Conservation (phyloP, 2,329 filamentous ascomycete species). For the Cyclaneusma minus region DNA sequence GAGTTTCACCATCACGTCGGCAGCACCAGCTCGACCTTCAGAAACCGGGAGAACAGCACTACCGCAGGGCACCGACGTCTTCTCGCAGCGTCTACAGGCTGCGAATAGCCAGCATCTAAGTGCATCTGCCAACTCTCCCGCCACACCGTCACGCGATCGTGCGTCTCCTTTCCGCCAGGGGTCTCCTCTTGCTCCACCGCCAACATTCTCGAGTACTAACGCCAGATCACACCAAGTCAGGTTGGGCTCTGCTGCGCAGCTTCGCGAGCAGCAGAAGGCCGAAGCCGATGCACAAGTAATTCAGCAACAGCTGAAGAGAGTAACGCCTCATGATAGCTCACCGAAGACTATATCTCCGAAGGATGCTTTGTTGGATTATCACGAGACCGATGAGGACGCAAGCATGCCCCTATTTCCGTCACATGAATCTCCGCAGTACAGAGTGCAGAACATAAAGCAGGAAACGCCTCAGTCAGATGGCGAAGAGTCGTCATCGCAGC, state of each 20-base stretch:
- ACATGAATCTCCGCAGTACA: conserved; percentile 30
- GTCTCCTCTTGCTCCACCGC: conserved; percentile 42
- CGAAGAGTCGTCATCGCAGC: conserved; percentile 22
- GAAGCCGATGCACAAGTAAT: conserved; percentile 36
- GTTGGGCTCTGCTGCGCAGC: conserved; percentile 39
- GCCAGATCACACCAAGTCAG: conserved; percentile 22
- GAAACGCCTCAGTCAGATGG: conserved; percentile 13
- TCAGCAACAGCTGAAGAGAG: conserved; percentile 23
- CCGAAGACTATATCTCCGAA: conserved; percentile 87
- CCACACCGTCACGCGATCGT: conserved; percentile 39
- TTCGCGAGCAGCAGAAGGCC: conserved; percentile 45
- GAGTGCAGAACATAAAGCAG: conserved; percentile 13
- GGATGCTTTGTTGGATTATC: conserved; percentile 76
- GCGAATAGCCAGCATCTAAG: conserved; percentile 60
- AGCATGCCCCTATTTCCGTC: conserved; percentile 61
- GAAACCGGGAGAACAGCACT: conserved; percentile 20
- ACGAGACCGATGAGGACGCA: conserved; percentile 54
- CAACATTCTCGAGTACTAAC: conserved; percentile 25
- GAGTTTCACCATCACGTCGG: conserved; percentile 41
- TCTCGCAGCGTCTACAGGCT: conserved; percentile 62
- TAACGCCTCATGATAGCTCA: conserved; percentile 28
- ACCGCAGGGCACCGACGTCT: conserved; percentile 40
- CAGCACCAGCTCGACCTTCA: conserved; percentile 31
- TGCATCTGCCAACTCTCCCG: conserved; percentile 36
- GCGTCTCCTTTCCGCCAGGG: conserved; percentile 65